Evolutionary conservation across 2,329 filamentous ascomycete genomes (phyloP).

Genomic region (Neofusicoccum kwambonambiense): DNA sequence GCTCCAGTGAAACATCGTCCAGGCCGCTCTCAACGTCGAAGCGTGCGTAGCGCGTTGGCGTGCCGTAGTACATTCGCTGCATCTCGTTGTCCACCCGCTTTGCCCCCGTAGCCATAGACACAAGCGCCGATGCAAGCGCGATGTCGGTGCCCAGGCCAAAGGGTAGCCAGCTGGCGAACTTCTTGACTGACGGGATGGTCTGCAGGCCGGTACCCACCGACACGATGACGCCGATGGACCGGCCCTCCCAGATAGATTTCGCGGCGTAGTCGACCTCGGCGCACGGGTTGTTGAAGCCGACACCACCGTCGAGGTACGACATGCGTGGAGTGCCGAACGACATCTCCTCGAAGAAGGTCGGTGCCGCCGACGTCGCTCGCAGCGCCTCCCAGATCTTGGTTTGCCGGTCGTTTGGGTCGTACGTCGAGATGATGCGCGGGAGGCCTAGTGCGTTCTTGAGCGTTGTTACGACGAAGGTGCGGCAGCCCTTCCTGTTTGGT

Average conservation of each 20-base stretch:
- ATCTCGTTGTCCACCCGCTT: constrained; percentile 42
- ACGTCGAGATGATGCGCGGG: constrained; percentile 37
- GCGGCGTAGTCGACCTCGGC: constrained; percentile 22
- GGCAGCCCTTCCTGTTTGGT: constrained; percentile 33
- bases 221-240: constrained; percentile 36
- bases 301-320: constrained; percentile 23
- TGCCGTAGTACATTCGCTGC: constrained; percentile 40
- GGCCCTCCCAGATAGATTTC: constrained; percentile 22
- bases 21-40: constrained; percentile 42
- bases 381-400: constrained; percentile 32
- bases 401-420: constrained; percentile 39
- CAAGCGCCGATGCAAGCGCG: constrained; percentile 35
- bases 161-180: constrained; percentile 38
- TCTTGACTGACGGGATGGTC: constrained; percentile 38
- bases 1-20: constrained; percentile 38
- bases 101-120: constrained; percentile 39
- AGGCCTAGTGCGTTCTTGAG: constrained; percentile 40
- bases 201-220: constrained; percentile 39
- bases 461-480: constrained; percentile 39
- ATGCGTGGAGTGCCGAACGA: constrained; percentile 28
- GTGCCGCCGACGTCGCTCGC: constrained; percentile 32
- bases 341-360: constrained; percentile 30
- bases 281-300: constrained; percentile 25
- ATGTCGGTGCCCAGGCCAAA: constrained; percentile 41
- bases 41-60: constrained; percentile 37